Evolutionary conservation across 371 early-diverging fungal species (phyloP), one percentile per base, ranked within the genome.

Genomic region (Syncephalis fuscata): DNA sequence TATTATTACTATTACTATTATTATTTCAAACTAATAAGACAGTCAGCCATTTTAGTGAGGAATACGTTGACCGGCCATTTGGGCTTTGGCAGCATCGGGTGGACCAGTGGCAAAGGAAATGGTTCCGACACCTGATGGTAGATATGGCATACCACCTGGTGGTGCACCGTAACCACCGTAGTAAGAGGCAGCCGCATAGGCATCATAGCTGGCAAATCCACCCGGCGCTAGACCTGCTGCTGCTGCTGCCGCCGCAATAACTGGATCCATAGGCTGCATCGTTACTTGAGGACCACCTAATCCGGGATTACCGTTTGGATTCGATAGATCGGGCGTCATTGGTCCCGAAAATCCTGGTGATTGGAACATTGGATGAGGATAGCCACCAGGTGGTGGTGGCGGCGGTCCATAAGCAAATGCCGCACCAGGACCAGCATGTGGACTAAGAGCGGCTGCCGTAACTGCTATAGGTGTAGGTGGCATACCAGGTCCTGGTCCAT

Each of bases 221-320:
- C 27, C 25, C 10, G 17, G 24, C 14, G 46, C 46, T 9, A 17
- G 23, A 24, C 21, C 48, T 15, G 20, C 32, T 32, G 50, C 50
- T 11, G 25, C 51, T 25, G 43, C 51, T 26, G 51, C 51, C n/a
- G 46, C 51, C 1, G 51, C 51, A 25, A 46, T 36, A 8, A 42
- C 48, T 3, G 48, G 48, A 32, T 52, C 52, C n/a, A 52, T 15
- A 20, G 52, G 48, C 21, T 46, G 48, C 15, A 52, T 21, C 24
- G 52, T 47, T 27, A 21, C 48, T 25, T 46, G 52, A 26, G 52
- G 52, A 19, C 48, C 52, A 15, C 46, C 41, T 48, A 52, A 42
- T 17, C 52, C 52, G 42, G 52, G 52, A 48, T 42, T 52, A 43
- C 36, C 42, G 46, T 20, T 41, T 43, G 48, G 39, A 20, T 52